These are phyloP conservation scores for Pseudopyricularia javanii DNA, from an alignment of 2,329 filamentous ascomycete species.

Conservation along the genomic window DNA sequence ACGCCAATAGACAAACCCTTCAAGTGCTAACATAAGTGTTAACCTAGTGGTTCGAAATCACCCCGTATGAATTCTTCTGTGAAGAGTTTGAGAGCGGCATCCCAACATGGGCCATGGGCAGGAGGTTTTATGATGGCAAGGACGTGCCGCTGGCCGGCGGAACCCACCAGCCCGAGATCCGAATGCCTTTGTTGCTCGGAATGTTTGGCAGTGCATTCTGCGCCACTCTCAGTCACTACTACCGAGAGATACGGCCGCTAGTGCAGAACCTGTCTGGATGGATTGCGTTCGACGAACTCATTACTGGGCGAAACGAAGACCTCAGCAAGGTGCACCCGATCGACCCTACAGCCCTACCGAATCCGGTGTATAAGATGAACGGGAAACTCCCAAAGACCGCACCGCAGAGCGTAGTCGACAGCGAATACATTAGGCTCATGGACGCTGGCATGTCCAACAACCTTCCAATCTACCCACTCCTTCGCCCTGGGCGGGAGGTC, in stretches of 20 bases:
- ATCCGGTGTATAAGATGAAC: conserved; percentile 75
- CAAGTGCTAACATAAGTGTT: background rate
- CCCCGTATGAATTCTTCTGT: conserved; percentile 89
- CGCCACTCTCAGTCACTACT: conserved; percentile 90
- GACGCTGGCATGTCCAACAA: conserved; percentile 99
- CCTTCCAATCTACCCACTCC: conserved; percentile 84
- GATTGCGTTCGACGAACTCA: conserved; percentile 64
- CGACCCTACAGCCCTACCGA: conserved; percentile 80
- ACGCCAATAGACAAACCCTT: background rate
- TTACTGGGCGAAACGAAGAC: conserved; percentile 72
- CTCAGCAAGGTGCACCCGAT: conserved; percentile 89
- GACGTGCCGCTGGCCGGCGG: conserved; percentile 50
- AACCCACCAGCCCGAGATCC: conserved; percentile 67
- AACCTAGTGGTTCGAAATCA: conserved; percentile 73
- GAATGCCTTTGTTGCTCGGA: conserved; percentile 74
- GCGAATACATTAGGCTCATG: conserved; percentile 71
- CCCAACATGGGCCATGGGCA: conserved; percentile 84
- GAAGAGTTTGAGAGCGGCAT: conserved; percentile 88
- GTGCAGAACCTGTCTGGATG: conserved; percentile 66
- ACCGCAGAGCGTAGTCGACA: conserved; percentile 63
- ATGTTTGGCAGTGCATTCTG: conserved; percentile 98
- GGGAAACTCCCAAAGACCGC: conserved; percentile 58
- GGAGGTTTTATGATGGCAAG: conserved; percentile 63
- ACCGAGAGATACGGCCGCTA: conserved; percentile 80
- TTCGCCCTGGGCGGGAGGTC: conserved; percentile 77